Percentiles rank a stretch among this genome's conserved stretches.
phyloP scores from a whole-genome alignment of 768 basidiomycete species.

The Russula sp. region DNA sequence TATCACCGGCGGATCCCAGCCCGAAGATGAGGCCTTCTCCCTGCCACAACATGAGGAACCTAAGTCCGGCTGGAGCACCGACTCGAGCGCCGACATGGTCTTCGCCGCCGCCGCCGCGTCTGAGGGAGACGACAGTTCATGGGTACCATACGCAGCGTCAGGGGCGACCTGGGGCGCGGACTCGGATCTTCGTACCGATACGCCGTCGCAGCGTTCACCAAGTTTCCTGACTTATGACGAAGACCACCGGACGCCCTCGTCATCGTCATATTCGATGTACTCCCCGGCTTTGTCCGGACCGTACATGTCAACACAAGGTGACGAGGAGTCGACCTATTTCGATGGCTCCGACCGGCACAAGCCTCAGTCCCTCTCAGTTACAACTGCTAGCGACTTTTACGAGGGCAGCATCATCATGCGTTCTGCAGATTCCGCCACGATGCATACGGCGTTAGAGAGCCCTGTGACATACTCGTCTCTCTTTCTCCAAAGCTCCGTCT shows the following conservation, averaged over 20 bases:
- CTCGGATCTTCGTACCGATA: conserved; percentile 8
- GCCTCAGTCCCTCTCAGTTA: conserved; percentile 16
- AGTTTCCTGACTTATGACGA: conserved; percentile 22
- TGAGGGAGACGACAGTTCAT: conserved; percentile 15
- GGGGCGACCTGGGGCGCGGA: conserved; percentile 23
- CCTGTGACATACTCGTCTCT: conserved; percentile 16
- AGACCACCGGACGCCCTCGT: conserved; percentile 22
- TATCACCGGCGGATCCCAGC: conserved; percentile 44
- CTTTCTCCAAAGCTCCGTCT: conserved; percentile 18
- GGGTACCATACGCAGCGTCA: conserved; percentile 19
- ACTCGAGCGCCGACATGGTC: conserved; percentile 27
- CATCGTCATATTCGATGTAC: conserved; percentile 25
- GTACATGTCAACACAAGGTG: conserved; percentile 13
- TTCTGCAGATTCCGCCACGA: conserved; percentile 21
- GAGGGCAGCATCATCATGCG: conserved; percentile 23
- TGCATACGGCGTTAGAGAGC: conserved; percentile 25
- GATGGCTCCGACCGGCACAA: conserved; percentile 9
- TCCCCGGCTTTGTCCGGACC: conserved; percentile 24
- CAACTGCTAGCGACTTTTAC: conserved; percentile 13
- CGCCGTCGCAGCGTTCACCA: conserved; percentile 18
- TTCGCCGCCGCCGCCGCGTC: conserved; percentile 19
- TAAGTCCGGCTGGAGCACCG: conserved; percentile 58
- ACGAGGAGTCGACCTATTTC: conserved; percentile 20
- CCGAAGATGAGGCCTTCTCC: conserved; percentile 31
- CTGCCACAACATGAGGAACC: conserved; percentile 48